Conservation (phyloP, 176 grass and related monocot species). For the Aegilops longissima region DNA sequence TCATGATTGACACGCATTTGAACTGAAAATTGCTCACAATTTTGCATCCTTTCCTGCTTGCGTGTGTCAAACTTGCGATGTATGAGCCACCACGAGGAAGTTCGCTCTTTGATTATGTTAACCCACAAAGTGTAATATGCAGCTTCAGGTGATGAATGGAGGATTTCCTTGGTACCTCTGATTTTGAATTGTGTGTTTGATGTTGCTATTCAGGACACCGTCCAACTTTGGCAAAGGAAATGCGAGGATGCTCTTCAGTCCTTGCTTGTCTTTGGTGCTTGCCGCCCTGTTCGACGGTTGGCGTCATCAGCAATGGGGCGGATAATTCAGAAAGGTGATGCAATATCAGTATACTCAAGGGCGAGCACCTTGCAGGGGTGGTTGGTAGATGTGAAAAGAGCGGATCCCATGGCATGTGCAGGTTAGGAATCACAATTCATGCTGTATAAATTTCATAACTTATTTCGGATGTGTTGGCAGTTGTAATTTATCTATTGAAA, state of each 20-base stretch:
- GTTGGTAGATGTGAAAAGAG: constrained; percentile 88
- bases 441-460: neutral
- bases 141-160: neutral
- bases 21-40: neutral
- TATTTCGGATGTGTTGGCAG: neutral
- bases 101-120: neutral
- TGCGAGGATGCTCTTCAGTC: constrained; percentile 97
- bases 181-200: constrained; percentile 19
- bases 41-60: neutral
- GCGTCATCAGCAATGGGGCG: constrained; percentile 80
- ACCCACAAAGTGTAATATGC: neutral
- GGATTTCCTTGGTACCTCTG: neutral
- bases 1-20: neutral
- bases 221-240: constrained; percentile 94
- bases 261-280: constrained; percentile 77
- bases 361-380: constrained; percentile 87
- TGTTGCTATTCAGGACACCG: constrained; percentile 64
- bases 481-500: constrained; percentile 18
- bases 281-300: constrained; percentile 75
- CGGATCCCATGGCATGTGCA: constrained; percentile 74
- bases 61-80: neutral
- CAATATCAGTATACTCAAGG: constrained; percentile 88
- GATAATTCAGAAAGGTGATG: constrained; percentile 89
- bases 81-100: neutral
- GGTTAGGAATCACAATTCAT: constrained; percentile 52